phyloP scores from a whole-genome alignment of 441 rosid species.

The Sinapis alba region DNA sequence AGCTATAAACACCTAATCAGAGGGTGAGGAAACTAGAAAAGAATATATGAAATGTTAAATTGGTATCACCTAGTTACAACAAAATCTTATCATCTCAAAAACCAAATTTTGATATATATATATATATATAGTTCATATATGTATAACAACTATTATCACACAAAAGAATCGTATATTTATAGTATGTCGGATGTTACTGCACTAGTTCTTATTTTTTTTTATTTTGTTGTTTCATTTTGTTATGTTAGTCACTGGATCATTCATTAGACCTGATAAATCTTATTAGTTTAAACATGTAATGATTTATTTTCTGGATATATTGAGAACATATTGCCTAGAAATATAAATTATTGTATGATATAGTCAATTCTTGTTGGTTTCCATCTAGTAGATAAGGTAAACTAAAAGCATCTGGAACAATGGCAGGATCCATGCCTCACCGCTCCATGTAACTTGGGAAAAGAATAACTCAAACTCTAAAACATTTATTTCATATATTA shows the following conservation, averaged over 20 bases:
- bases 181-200: no score
- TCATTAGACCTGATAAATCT: no score
- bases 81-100: background rate
- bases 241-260: no score
- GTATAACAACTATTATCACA: no score
- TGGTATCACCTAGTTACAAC: background rate
- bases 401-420: background rate
- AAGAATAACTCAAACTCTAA: background rate
- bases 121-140: background rate
- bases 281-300: background rate
- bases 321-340: no score
- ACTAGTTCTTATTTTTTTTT: no score
- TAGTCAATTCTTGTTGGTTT: background rate
- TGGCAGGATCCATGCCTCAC: slow-evolving; percentile 1
- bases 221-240: no score
- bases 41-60: background rate
- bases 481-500: background rate
- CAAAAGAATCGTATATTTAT: no score
- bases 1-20: slow-evolving; percentile 57
- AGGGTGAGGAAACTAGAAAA: slow-evolving; percentile 44
- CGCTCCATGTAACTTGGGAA: background rate
- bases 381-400: background rate
- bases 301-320: background rate
- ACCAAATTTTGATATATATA: background rate
- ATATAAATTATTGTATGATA: background rate